Evolutionary conservation across 148 eudicot species (phyloP), one percentile per base, ranked within the genome.

Genomic region (Bassia scoparia): DNA sequence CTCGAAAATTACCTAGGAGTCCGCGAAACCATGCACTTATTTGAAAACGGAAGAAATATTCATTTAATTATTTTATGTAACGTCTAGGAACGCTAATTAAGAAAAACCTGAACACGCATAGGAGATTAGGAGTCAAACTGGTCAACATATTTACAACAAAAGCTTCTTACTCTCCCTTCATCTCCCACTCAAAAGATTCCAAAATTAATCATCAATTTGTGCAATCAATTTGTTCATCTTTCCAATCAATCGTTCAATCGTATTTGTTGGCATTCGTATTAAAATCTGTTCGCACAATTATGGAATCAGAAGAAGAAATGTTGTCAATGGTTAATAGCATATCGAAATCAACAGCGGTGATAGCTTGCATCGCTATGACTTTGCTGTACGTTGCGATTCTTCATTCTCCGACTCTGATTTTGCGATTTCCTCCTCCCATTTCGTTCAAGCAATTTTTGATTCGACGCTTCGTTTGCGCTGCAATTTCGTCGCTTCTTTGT

Each of bases 381-480:
- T 30, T 87, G 15, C 67, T 88, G n/a, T 94, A 94, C 78, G 98
- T 91, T 29, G 88, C 88, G 1, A 82, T 86, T 4, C 90, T 94
- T 16, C 86, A 94, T 76, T 53, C 87, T 20, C 98, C 98, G 13
- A 87, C 93, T 13, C 26, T 82, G n/a, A 78, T 94, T 43, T 87
- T 94, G 68, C 93, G 96, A 7, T 85, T 92, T 7, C 85, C 93
- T 26, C 91, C 82, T 0, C 90, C 98, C 0, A 50, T 52, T 18
- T 86, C 93, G n/a, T 88, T 78, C 67, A 53, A 85, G 37, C 83
- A 83, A 26, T 88, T 80, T 81, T 24, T 91, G 86, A 87, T 87
- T 58, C 86, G 97, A 69, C 93, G 97, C 14, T 94, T 94, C 85
- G 23, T 79, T 2, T 89, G 96, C 86, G 98, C 90, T 71, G 82